Base-by-base conservation (phyloP, 2,329 filamentous ascomycete species). In the Alternaria incomplexa region DNA sequence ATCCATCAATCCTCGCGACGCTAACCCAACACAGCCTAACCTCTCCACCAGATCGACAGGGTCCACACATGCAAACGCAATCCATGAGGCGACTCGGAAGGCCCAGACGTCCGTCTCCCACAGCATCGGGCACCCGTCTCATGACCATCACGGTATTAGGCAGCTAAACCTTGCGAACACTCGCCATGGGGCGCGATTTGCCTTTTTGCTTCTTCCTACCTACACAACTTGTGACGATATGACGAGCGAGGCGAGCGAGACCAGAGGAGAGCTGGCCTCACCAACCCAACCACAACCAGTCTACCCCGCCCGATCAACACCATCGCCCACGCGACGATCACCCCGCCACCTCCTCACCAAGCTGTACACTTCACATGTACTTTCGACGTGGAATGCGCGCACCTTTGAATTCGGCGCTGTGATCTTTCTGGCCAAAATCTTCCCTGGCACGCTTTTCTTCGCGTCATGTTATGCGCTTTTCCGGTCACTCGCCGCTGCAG, bases 401-500 rank as follows among this genome's bases (percentile, higher is more conserved):
- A 74, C 79, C 1, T 85, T 85, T 69, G 83, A 85, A 66, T 85
- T 85, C 62, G 83, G 81, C 32, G 81, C 83, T n/a, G 81, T 85
- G 12, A 76, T 85, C 12, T 85, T 84, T 68, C 76, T 85, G 1
- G 81, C 82, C 3, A 66, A 73, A 5, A 81, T 84, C 30, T 84
- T 80, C 52, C 83, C 83, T 0, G 70, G 82, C 1, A 91, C 89
- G 0, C 80, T 93, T 22, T 82, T 91, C 22, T 90, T 88, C 36
- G 84, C 89, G 59, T 92, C 90, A 0, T 79, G 90, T n/a, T 93
- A 93, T 71, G 90, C 90, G 0, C 79, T 93, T 7, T 81, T 85
- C 6, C 86, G 91, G 22, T 84, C 86, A 6, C 78, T 83, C 0
- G 82, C 87, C 0, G 89, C 88, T 0, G 85, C 90, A 5, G 26